Evolutionary conservation across 2,329 filamentous ascomycete species (phyloP), one percentile per base, ranked within the genome.

Genomic region (Penicillium corylophilum): DNA sequence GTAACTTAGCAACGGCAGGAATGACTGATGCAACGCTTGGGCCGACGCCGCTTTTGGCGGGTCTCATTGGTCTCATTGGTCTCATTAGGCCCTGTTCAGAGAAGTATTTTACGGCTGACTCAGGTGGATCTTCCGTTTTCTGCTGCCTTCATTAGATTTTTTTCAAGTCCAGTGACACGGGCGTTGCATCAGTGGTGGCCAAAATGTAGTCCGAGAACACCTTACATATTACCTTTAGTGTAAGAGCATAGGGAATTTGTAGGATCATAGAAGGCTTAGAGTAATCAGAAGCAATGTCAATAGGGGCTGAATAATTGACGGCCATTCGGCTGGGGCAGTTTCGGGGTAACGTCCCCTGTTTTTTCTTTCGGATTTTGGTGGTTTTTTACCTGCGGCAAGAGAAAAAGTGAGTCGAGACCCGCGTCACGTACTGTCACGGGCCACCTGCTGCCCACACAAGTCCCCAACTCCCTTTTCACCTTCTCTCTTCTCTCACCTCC

Each of bases 391-490:
- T 20, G 18, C 18, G 35, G 35, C 16, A 38, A 38, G 9, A 13
- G 13, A 18, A 20, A 22, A 22, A 38, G 12, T 18, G 33, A 16
- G 35, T 38, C 35, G 35, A 38, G 35, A 10, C 35, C 35, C 16
- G 18, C 46, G 92, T 54, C 28, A 51, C 35, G 52, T 54, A 54
- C 46, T 47, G 50, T 53, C 40, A 54, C 48, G 20, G 31, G 5
- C 43, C 15, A 15, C 39, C 42, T 7, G 72, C 80, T 51, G 84
- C 78, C 24, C 77, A 74, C 52, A 55, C 47, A 50, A 48, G 29
- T 56, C 76, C 82, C 82, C 63, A 73, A 46, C 54, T 53, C 51
- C 43, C 54, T 55, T 56, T 57, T 50, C 45, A 48, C 43, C 47
- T 55, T 51, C 54, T 50, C 52, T 42, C 43, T 42, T 50, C 29